These are phyloP conservation scores for Endogone sp. DNA, from an alignment of 192 early-diverging fungal genomes.

Conservation along the genomic window DNA sequence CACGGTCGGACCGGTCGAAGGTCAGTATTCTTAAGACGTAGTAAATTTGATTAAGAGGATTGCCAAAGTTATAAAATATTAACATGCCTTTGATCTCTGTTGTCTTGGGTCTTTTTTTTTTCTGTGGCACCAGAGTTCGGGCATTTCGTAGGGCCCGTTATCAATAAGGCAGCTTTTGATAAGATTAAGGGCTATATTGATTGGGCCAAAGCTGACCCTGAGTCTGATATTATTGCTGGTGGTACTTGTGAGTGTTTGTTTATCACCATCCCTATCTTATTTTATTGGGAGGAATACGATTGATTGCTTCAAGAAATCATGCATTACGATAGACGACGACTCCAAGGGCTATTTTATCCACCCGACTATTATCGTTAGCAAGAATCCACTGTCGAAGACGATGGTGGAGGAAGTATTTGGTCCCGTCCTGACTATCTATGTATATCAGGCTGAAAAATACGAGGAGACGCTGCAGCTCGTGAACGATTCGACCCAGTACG, in stretches of 20 bases:
- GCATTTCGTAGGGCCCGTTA: slow-evolving; percentile 88
- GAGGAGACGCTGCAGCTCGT: slow-evolving; percentile 71
- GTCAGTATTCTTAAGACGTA: background rate
- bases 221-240: slow-evolving; percentile 84
- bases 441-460: slow-evolving; percentile 80
- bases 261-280: too few species aligned
- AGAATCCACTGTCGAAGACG: slow-evolving; percentile 75
- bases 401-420: slow-evolving; percentile 98
- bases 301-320: too few species aligned
- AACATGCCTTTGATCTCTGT: slow-evolving; percentile 19
- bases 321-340: slow-evolving; percentile 64
- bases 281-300: too few species aligned
- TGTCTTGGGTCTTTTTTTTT: slow-evolving; percentile 5
- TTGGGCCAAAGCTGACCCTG: slow-evolving; percentile 60
- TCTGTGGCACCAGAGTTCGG: slow-evolving; percentile 51
- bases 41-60: background rate
- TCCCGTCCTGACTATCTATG: slow-evolving; percentile 90
- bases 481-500: slow-evolving; percentile 79
- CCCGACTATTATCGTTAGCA: slow-evolving; percentile 88
- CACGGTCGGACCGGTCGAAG: slow-evolving; percentile 77
- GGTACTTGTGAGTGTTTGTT: slow-evolving; percentile 47
- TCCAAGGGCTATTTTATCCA: slow-evolving; percentile 85
- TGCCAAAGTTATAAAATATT: too few species aligned
- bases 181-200: slow-evolving; percentile 92
- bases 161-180: slow-evolving; percentile 89